Base-by-base conservation (phyloP, 805 yeast species). In the Wickerhamiella azyma region DNA sequence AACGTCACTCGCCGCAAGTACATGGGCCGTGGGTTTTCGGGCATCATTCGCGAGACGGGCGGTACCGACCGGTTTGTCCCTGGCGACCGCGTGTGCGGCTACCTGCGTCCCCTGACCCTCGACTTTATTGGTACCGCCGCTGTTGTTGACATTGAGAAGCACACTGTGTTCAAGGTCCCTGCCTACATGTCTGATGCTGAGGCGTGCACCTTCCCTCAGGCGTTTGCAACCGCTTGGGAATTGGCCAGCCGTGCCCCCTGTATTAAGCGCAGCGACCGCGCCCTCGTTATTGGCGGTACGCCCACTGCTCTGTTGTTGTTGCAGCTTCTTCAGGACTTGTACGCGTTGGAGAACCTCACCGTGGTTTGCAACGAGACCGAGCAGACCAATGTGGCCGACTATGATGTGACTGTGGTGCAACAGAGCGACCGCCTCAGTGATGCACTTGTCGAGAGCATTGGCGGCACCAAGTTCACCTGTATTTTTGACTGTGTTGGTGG, bases 241-340 rank as follows among this genome's bases (percentile, higher is more conserved):
- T 55, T 68, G 41, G 59, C 71, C 24, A 36, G 33, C 26, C 37
- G 45, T 10, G 51, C 56, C 8, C 65, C 67, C 49, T 58, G 62
- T 17, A 61, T 72, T 17, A 64, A 63, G 29, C 64, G 64, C 13
- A 63, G 65, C 8, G 65, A 74, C 2, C 72, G 68, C 48, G 73
- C 79, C 3, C 66, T 81, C 40, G 69, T 84, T 19, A 63, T 81
- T 39, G 94, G 94, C 35, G 89, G 81, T 18, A 77, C 92, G 1
- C 64, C 79, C 10, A 85, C 80, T 13, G 86, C 88, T 24, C 57
- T 69, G 26, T 69, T 66, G 49, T 66, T 71, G 3, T 65, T 75
- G 28, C 83, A 78, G 57, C 59, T 81, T 36, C 75, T 79, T 6
- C 77, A 73, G 58, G 59, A 70, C 37, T 57, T 63, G 39, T 67